Base-by-base conservation (phyloP, 2,329 filamentous ascomycete genomes). In the Cadophora gregata region DNA sequence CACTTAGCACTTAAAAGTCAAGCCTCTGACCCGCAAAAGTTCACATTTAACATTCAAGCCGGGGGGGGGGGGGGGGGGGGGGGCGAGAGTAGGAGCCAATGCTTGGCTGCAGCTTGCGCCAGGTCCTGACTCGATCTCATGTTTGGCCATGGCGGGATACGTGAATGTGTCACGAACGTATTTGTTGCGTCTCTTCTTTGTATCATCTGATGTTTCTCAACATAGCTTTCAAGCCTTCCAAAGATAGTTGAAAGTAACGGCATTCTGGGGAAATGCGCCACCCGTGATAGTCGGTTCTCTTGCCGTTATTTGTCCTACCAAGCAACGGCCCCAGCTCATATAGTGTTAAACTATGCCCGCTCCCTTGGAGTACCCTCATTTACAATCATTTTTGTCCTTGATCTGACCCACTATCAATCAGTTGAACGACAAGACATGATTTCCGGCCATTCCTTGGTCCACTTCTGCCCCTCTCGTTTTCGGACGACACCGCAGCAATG, bases 291-390 rank as follows among this genome's bases (percentile, higher is more conserved):
- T 4, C 42, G 42, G 5, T 21, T 21, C n/a, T 19, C 19, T 21
- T 47, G n/a, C 42, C 19, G 42, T 6, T 47, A 21, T 21, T 47
- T 47, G 21, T 16, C 42, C 19, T 47, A 47, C 42, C 42, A 47
- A 47, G 42, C 42, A 47, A 47, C 42, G 42, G 42, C 42, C 42
- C 42, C 42, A 47, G 42, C 42, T 45, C 38, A 45, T n/a, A 16
- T 45, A 45, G 12, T 19, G 5, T 45, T 6, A 16, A 45, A 45
- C 14, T 6, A n/a, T 47, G 42, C 19, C n/a, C 19, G 42, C n/a
- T 9, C 10, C 19, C 19, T 47, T 47, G 42, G n/a, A 47, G 42
- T 47, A 19, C 42, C 42, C 42, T 21, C 42, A 47, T 47, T 47
- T 47, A 4, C 42, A 21, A 10, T 47, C 42, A 47, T 21, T 9